Evolutionary conservation across 2,329 filamentous ascomycete genomes (phyloP), one percentile per base, ranked within the genome.

Genomic region (Epichloe brachyelytri): DNA sequence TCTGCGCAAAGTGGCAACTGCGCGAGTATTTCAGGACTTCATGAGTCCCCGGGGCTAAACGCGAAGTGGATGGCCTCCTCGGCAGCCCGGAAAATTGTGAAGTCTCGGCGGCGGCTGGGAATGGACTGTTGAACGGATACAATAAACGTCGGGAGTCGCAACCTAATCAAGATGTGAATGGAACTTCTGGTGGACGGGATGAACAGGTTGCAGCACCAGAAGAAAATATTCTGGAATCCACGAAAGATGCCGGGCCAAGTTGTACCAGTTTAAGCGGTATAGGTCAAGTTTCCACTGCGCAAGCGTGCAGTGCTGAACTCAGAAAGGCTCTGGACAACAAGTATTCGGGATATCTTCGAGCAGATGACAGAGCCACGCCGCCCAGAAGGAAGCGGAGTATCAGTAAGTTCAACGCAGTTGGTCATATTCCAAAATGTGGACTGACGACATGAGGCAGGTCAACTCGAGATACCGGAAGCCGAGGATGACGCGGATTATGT

Each of bases 401-500:
- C 10, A 37, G 48, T 50, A 50, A 19, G 30, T 39, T 45, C 30
- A 30, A 30, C 30, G 30, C 8, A 6, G 15, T 4, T 17, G 5
- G 5, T 20, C 15, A 10, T n/a, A 11, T 39, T 39, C 38, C 43
- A 34, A 33, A 26, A 11, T 37, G 33, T 38, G 5, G 10, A 19
- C 39, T 45, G 33, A 43, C n/a, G 17, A 22, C 37, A 19, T 37
- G 10, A 14, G 5, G 11, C 15, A 52, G 50, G 40, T 14, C 22
- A 19, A 8, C 19, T 41, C n/a, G 34, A 41, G n/a, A n/a, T 45
- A 2, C 10, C 41, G 5, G 40, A 46, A 6, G 37, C 38, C 20
- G 52, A 53, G 6, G 49, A 51, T 26, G 52, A 47, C 22, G n/a
- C 30, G 17, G 48, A 53, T 3, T 51, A 51, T 33, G 11, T 22